These are phyloP conservation scores for Lanmaoa rubissima DNA, from an alignment of 768 basidiomycete genomes.

Conservation along the genomic window DNA sequence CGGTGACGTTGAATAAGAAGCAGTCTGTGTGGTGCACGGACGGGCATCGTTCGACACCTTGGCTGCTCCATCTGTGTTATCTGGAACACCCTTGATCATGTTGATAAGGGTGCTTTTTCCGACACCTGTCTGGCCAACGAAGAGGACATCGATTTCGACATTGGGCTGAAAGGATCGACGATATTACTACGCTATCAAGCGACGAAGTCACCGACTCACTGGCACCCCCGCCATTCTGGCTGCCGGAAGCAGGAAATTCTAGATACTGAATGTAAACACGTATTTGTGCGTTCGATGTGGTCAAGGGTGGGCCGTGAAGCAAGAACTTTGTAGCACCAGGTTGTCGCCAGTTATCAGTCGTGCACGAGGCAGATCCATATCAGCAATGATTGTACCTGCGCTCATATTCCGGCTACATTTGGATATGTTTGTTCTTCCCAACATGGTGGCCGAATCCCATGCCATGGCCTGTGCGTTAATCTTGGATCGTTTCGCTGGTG, in stretches of 20 bases:
- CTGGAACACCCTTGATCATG: constrained; percentile 19
- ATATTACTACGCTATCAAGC: background rate
- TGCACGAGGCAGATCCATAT: constrained; percentile 29
- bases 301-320: constrained; percentile 1
- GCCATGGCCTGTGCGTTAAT: background rate
- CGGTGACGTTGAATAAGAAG: constrained; percentile 3
- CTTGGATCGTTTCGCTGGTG: too few relatives aligned
- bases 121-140: constrained; percentile 26
- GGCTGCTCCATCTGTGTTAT: constrained; percentile 5
- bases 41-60: constrained; percentile 16
- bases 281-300: background rate
- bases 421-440: constrained; percentile 3
- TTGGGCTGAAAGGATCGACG: constrained; percentile 4
- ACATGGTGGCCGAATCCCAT: background rate
- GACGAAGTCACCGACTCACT: constrained; percentile 7
- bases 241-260: background rate
- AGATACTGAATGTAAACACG: background rate
- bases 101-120: constrained; percentile 28
- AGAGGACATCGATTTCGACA: constrained; percentile 15
- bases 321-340: background rate
- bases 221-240: constrained; percentile 17
- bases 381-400: constrained; percentile 6
- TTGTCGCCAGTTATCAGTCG: background rate
- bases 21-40: constrained; percentile 18
- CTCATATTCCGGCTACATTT: constrained; percentile 4